Conservation (phyloP, 2,329 filamentous ascomycete genomes). For the Talaromyces sp. region DNA sequence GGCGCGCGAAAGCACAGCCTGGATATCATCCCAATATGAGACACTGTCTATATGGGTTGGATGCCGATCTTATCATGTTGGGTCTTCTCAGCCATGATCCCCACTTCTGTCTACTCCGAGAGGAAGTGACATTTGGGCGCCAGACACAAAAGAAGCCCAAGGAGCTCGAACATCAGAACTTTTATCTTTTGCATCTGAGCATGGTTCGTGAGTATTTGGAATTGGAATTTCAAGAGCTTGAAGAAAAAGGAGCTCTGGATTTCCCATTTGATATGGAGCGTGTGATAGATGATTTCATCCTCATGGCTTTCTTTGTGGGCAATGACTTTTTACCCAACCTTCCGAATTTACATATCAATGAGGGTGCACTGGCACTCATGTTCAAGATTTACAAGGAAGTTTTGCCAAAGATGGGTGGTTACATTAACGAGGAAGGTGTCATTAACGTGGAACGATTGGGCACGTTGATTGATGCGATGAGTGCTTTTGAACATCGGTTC, state of each 20-base stretch:
- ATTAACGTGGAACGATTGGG: constrained; percentile 84
- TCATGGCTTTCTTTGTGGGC: constrained; percentile 99
- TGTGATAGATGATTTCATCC: constrained; percentile 98
- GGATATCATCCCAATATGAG: constrained; percentile 90
- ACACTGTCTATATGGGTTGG: constrained; percentile 94
- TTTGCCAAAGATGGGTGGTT: constrained; percentile 83
- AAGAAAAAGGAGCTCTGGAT: constrained; percentile 68
- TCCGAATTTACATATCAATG: constrained; percentile 95
- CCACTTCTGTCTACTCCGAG: constrained; percentile 94
- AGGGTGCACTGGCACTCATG: constrained; percentile 95
- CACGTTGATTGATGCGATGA: constrained; percentile 78
- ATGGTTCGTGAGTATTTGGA: constrained; percentile 97
- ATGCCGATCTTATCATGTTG: constrained; percentile 98
- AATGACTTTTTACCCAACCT: constrained; percentile 99
- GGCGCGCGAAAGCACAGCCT: constrained; percentile 92
- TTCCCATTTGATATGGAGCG: constrained; percentile 92
- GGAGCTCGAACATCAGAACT: constrained; percentile 97
- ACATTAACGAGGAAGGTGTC: constrained; percentile 92
- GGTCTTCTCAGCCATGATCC: constrained; percentile 96
- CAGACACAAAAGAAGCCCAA: constrained; percentile 86
- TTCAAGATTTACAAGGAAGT: constrained; percentile 94
- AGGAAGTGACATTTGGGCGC: constrained; percentile 96
- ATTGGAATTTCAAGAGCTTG: constrained; percentile 91
- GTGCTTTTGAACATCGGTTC: constrained; percentile 85
- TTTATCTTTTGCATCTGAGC: constrained; percentile 95